Conservation (phyloP, 2,329 filamentous ascomycete genomes). For the Cryphonectria nitschkei region DNA sequence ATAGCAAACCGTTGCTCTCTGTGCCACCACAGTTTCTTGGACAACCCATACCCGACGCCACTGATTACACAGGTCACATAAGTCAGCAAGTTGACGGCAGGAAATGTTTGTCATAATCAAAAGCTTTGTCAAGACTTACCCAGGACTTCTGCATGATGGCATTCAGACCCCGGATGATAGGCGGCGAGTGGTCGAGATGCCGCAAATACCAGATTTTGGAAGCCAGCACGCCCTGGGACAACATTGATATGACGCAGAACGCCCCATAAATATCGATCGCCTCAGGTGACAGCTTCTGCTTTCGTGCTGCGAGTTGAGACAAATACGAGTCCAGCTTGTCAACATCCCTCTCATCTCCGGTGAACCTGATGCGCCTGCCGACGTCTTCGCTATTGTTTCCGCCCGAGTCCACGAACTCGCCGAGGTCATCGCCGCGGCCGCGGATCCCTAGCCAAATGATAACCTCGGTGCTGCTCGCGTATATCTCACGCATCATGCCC, state of each 20-base stretch:
- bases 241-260: conserved; percentile 16
- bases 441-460: conserved; percentile 17
- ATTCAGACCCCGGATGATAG: neutral
- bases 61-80: neutral
- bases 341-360: conserved; percentile 13
- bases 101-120: neutral
- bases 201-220: conserved; percentile 18
- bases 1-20: conserved; percentile 3
- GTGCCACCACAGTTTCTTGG: conserved; percentile 16
- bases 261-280: conserved; percentile 9
- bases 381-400: neutral
- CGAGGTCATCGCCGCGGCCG: neutral
- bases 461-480: conserved; percentile 10
- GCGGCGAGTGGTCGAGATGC: neutral
- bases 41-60: conserved; percentile 19
- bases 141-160: neutral
- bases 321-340: conserved; percentile 2
- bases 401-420: neutral
- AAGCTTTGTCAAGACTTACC: neutral
- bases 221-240: conserved; percentile 5
- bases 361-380: neutral
- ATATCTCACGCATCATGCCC: conserved; percentile 17
- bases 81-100: neutral
- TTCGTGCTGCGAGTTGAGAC: neutral
- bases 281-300: neutral